These are phyloP conservation scores for Daphne laureola DNA, from an alignment of 441 rosid species.

Conservation along the genomic window DNA sequence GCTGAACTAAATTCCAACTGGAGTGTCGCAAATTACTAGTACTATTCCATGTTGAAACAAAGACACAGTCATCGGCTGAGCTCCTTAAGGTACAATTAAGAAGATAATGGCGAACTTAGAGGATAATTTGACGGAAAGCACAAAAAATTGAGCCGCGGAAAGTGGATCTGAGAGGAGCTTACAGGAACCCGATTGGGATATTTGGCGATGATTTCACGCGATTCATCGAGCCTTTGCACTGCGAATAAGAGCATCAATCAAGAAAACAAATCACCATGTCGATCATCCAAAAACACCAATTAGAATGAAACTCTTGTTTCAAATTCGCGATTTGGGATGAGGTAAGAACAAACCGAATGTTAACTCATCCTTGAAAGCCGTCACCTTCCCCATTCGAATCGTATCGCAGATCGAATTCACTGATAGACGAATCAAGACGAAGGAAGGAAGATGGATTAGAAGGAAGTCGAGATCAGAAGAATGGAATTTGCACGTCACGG, in stretches of 20 bases:
- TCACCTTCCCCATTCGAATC: conserved; percentile 21
- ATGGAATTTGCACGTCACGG: neutral
- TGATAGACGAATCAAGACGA: neutral
- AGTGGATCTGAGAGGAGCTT: conserved; percentile 9
- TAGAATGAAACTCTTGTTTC: neutral
- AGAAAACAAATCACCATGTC: neutral
- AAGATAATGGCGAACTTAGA: too few species aligned
- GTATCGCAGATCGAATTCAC: too few species aligned
- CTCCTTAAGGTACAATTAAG: too few species aligned
- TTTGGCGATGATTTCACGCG: conserved; percentile 50
- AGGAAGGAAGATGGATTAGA: neutral
- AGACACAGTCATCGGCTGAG: too few species aligned
- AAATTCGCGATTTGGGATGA: neutral
- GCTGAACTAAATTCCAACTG: too few species aligned
- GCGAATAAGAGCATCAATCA: conserved; percentile 15
- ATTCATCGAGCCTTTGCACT: conserved; percentile 68
- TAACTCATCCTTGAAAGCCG: conserved; percentile 63
- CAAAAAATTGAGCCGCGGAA: too few species aligned
- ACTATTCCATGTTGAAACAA: too few species aligned
- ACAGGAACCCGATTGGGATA: conserved; percentile 82
- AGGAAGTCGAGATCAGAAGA: neutral
- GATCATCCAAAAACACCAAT: neutral
- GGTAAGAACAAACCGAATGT: conserved; percentile 40
- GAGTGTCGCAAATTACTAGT: too few species aligned
- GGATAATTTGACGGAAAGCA: too few species aligned